Evolutionary conservation across 805 yeast genomes (phyloP).

Genomic region (Nakazawaea molendinolei): DNA sequence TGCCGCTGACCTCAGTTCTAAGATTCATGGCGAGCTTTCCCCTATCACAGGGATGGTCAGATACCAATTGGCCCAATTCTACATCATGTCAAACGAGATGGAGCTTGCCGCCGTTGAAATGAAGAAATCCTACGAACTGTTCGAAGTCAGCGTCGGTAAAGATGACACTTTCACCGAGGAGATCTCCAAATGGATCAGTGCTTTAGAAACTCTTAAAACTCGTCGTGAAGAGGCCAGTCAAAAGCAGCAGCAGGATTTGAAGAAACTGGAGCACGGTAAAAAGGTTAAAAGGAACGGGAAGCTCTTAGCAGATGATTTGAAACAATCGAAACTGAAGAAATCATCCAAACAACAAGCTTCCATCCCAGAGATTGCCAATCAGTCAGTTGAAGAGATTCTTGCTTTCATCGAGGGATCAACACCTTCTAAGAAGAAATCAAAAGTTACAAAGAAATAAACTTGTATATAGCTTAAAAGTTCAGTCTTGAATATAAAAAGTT

Average conservation of each 20-base stretch:
- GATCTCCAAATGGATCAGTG: conserved; percentile 55
- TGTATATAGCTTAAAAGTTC: not conserved
- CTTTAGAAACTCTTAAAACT: conserved; percentile 36
- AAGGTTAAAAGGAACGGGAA: conserved; percentile 11
- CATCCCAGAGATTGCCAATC: conserved; percentile 50
- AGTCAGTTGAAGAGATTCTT: conserved; percentile 68
- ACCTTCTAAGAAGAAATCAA: conserved; percentile 23
- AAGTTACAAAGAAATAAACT: conserved; percentile 15
- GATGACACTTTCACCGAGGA: conserved; percentile 64
- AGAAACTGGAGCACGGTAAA: conserved; percentile 18
- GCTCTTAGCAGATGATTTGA: not conserved
- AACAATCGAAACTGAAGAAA: conserved; percentile 5
- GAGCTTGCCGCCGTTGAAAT: conserved; percentile 51
- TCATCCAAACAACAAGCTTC: conserved; percentile 26
- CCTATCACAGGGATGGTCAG: conserved; percentile 58
- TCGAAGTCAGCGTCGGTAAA: conserved; percentile 55
- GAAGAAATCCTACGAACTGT: conserved; percentile 48
- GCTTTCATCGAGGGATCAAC: conserved; percentile 60
- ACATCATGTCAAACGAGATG: conserved; percentile 44
- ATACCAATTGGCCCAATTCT: conserved; percentile 63
- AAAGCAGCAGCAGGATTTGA: conserved; percentile 33
- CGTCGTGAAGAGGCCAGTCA: conserved; percentile 33
- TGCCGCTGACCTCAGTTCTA: conserved; percentile 44
- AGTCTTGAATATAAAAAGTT: too few relatives aligned
- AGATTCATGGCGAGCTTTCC: conserved; percentile 50